Base-by-base conservation (phyloP, 768 basidiomycete genomes). In the Suillus decipiens region DNA sequence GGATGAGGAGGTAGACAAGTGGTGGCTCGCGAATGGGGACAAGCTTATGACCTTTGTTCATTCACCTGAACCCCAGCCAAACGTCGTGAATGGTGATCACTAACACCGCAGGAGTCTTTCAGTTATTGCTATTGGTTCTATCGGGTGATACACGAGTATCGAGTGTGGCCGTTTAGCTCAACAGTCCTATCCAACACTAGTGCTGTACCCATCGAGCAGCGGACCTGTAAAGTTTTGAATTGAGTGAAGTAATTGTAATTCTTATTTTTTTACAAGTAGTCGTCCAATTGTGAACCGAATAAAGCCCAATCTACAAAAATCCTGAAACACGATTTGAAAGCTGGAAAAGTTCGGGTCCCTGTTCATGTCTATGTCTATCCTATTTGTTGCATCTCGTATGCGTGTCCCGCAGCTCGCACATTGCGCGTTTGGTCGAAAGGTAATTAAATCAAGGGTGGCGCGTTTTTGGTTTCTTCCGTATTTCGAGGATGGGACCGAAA, bases 1-100 rank as follows among this genome's bases (percentile, higher is more conserved):
- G 0, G 84, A 86, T 57, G 71, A 28, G 12, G 83, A 75, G 37
- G 84, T 79, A 8, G 82, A 86, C 48, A 68, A 68, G 60, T 87
- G 85, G 83, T 86, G 83, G 83, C 61, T 54, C 2, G 71, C 72
- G 11, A 62, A 72, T 5, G 81, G 81, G 1, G 63, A 69, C 22
- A 54, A 48, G 19, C 63, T 47, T 50, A 63, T 69, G 36, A 66
- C 33, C 3, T 39, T 41, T 17, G 24, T 19, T 24, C 56, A 37
- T 41, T 17, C 39, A 12, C 28, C 15, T 0, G 39, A 41, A 17
- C 10, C 15, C 28, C 28, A 50, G 15, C 24, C 28, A 31, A 50
- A 28, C 5, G 15, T 1, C 10, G 15, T 31, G 48, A 50, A 50
- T 48, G 22, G 47, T 12, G 11, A 47, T 9, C 48, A 31, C 28